These are phyloP conservation scores for Clohesyomyces aquaticus DNA, from an alignment of 495 filamentous ascomycete genomes.

Conservation along the genomic window DNA sequence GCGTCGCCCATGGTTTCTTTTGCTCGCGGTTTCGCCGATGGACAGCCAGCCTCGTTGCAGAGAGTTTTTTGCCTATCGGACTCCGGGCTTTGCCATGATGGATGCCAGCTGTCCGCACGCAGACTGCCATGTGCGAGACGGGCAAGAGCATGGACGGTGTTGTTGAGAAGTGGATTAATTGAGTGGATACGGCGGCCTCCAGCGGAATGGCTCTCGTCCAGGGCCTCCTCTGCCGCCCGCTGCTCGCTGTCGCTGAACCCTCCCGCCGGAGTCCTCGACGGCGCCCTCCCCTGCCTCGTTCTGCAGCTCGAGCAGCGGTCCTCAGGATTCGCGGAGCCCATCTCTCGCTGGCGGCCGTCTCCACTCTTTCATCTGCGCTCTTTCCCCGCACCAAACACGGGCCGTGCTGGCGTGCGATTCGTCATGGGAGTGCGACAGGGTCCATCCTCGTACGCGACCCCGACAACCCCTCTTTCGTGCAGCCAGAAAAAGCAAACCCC, in stretches of 20 bases:
- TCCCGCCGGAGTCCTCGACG: neutral
- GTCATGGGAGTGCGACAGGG: constrained; percentile 9
- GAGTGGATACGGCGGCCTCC: constrained; percentile 6
- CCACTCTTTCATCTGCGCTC: neutral
- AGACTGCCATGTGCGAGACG: no score
- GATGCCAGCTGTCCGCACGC: no score
- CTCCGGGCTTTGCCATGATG: no score
- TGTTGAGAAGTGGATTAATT: no score
- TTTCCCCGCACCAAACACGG: neutral
- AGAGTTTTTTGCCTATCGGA: constrained; percentile 6
- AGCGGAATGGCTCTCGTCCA: constrained; percentile 17
- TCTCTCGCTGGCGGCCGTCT: neutral
- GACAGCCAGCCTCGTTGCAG: no score
- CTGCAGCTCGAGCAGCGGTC: neutral
- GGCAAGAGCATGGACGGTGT: no score
- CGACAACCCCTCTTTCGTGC: neutral
- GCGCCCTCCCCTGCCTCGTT: neutral
- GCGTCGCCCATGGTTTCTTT: neutral
- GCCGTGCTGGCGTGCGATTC: constrained; percentile 5
- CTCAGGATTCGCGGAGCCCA: neutral
- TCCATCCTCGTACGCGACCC: neutral
- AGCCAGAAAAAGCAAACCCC: neutral
- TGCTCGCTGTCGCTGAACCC: neutral
- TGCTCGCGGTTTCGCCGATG: neutral
- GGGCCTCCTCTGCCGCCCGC: constrained; percentile 2